Evolutionary conservation across 2,329 filamentous ascomycete species (phyloP).

Genomic region (Diplodia seriata): DNA sequence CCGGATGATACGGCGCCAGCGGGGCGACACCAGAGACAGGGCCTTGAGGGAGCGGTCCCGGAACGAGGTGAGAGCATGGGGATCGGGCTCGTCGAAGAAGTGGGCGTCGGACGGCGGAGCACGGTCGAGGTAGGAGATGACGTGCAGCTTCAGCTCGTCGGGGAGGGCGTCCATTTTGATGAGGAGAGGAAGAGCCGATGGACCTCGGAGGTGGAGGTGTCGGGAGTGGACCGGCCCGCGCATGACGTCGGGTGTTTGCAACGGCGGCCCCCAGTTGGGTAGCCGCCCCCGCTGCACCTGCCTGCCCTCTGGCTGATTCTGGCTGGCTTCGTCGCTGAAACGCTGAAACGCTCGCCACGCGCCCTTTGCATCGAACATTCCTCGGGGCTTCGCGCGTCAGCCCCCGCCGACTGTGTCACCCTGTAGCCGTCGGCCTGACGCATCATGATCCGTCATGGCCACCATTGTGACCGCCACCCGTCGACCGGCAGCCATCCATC

Average conservation of each 20-base stretch:
- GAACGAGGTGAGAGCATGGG: conserved; percentile 35
- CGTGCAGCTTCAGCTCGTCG: conserved; percentile 47
- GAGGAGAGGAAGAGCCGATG: neutral
- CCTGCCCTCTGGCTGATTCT: neutral
- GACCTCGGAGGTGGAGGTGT: conserved; percentile 1
- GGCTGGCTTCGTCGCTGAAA: no score
- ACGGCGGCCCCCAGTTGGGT: neutral
- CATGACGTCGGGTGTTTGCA: conserved; percentile 11
- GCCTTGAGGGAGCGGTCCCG: conserved; percentile 36
- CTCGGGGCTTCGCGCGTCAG: neutral
- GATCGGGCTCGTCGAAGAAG: conserved; percentile 44
- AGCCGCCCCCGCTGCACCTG: conserved; percentile 1
- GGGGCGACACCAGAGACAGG: conserved; percentile 44
- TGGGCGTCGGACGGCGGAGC: conserved; percentile 44
- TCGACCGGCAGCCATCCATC: neutral
- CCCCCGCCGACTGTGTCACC: neutral
- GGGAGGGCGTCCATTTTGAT: conserved; percentile 42
- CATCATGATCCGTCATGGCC: no score
- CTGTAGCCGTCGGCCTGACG: neutral
- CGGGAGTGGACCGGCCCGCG: conserved; percentile 21
- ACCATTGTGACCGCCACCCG: neutral
- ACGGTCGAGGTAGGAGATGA: conserved; percentile 43
- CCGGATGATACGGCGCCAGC: conserved; percentile 43
- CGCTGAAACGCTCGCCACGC: neutral
- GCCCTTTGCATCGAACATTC: neutral